phyloP scores from a whole-genome alignment of 371 early-diverging fungal species.

The Circinella umbellata region DNA sequence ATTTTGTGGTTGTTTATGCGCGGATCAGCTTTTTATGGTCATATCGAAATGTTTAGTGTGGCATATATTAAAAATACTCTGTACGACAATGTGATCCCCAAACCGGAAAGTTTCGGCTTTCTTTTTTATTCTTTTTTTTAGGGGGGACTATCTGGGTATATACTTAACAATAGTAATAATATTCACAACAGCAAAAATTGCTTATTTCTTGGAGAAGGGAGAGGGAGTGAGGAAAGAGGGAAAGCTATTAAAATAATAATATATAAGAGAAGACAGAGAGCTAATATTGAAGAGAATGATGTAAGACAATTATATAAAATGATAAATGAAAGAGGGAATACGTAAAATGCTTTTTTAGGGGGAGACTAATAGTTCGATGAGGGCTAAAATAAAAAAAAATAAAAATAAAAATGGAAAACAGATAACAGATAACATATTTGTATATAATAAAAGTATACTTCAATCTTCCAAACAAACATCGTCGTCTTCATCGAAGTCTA shows the following conservation, averaged over 20 bases:
- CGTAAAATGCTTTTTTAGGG: no score
- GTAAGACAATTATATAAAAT: not conserved
- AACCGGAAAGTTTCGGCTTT: not conserved
- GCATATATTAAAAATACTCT: not conserved
- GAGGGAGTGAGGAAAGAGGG: not conserved
- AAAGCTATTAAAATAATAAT: not conserved
- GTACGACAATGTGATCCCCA: slow-evolving; percentile 1
- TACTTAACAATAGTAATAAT: not conserved
- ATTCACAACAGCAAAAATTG: not conserved
- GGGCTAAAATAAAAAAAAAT: not conserved
- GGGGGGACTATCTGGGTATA: not conserved
- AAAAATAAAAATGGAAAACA: not conserved
- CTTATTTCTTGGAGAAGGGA: no score
- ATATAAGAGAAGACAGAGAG: no score
- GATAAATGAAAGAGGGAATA: not conserved
- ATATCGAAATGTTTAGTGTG: slow-evolving; percentile 5
- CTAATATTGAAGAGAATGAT: not conserved
- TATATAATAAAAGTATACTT: not conserved
- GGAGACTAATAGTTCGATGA: no score
- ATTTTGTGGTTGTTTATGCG: not conserved
- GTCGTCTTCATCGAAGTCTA: slow-evolving; percentile 13
- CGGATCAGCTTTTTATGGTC: slow-evolving; percentile 4
- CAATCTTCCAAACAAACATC: slow-evolving; percentile 1
- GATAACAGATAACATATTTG: not conserved
- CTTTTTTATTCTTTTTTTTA: not conserved